Percentiles rank a stretch among this genome's conserved stretches.
Evolutionary conservation across 495 filamentous ascomycete genomes (phyloP).

Genomic region (Penicillium simplicissimum): DNA sequence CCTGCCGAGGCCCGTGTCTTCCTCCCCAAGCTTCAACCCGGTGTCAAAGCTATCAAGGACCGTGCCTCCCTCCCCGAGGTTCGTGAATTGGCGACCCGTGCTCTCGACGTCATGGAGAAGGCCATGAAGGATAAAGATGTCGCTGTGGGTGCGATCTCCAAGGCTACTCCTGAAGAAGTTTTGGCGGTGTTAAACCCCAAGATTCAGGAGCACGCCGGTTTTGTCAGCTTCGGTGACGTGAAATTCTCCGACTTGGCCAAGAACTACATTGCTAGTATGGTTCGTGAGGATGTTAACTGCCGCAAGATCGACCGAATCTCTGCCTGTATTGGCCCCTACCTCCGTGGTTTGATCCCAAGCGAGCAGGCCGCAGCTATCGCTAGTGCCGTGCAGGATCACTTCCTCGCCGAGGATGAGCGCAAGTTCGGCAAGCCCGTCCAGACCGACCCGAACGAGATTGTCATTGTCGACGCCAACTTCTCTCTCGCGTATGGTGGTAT

Average conservation of each 20-base stretch:
- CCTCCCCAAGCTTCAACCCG: conserved; percentile 91
- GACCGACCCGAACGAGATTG: conserved; percentile 81
- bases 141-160: conserved; percentile 59
- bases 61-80: conserved; percentile 93
- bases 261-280: conserved; percentile 79
- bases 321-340: conserved; percentile 66
- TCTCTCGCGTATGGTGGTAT: conserved; percentile 98
- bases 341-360: conserved; percentile 66
- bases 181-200: conserved; percentile 69
- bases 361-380: conserved; percentile 60
- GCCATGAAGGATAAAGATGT: conserved; percentile 76
- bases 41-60: conserved; percentile 84
- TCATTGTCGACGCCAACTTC: conserved; percentile 98
- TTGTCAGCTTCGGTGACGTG: conserved; percentile 57
- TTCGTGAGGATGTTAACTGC: conserved; percentile 84
- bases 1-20: conserved; percentile 94
- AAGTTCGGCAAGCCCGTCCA: conserved; percentile 83
- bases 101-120: conserved; percentile 85
- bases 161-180: conserved; percentile 75
- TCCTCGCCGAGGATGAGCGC: conserved; percentile 77
- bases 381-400: conserved; percentile 66
- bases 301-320: conserved; percentile 73
- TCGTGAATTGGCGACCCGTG: conserved; percentile 81
- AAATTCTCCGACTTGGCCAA: conserved; percentile 68
- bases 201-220: conserved; percentile 66